phyloP scores from a whole-genome alignment of 2,329 filamentous ascomycete species.

The Fusarium devonianum region DNA sequence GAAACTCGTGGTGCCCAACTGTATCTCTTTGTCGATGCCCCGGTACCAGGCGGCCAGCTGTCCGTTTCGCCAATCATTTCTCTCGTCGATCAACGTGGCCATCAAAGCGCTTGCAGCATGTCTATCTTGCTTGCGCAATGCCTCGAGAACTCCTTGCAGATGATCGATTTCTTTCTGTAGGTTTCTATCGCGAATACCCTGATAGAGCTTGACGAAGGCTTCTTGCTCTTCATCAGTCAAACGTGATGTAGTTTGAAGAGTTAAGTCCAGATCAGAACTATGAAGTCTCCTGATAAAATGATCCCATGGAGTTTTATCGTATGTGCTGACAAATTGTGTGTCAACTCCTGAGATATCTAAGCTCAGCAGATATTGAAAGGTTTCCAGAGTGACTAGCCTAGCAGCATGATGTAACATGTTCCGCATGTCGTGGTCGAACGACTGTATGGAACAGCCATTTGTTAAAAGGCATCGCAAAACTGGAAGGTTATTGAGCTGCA shows the following conservation, averaged over 20 bases:
- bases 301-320: neutral
- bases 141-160: neutral
- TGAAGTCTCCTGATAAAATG: neutral
- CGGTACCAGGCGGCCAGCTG: neutral
- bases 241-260: too few relatives aligned
- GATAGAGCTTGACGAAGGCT: neutral
- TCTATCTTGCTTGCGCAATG: neutral
- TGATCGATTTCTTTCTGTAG: neutral
- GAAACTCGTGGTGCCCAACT: neutral
- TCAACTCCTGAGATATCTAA: neutral
- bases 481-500: too few relatives aligned
- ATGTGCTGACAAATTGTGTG: neutral
- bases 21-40: neutral
- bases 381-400: too few relatives aligned
- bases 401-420: too few relatives aligned
- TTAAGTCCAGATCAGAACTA: neutral
- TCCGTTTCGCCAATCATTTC: neutral
- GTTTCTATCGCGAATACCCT: slow-evolving; percentile 6
- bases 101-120: neutral
- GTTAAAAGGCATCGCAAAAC: too few relatives aligned
- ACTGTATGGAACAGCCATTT: too few relatives aligned
- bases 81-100: neutral
- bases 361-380: neutral
- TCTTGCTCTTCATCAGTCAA: neutral
- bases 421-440: too few relatives aligned